A percentile compares a stretch with the other conserved stretches of the same genome.
phyloP scores from a whole-genome alignment of 805 yeast genomes.

The Candida nitratophila region DNA sequence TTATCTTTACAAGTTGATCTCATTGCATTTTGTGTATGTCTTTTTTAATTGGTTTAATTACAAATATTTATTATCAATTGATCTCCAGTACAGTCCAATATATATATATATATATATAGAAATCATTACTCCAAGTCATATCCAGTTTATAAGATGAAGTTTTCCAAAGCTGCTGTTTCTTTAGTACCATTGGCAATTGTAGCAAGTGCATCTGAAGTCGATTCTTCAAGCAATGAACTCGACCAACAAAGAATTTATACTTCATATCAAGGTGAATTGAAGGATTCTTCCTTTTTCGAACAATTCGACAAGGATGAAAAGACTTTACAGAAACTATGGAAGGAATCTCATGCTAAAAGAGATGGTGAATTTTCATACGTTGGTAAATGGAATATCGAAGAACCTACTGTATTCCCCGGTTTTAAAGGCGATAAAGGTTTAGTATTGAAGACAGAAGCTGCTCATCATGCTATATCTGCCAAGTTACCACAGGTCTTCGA shows the following conservation, averaged over 20 bases:
- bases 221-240: conserved; percentile 6
- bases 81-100: too few species aligned
- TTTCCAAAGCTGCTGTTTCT: conserved; percentile 4
- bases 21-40: too few species aligned
- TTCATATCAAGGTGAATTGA: conserved; percentile 31
- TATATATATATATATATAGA: too few species aligned
- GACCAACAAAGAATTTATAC: conserved; percentile 27
- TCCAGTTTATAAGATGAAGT: too few species aligned
- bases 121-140: too few species aligned
- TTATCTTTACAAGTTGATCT: too few species aligned
- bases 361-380: conserved; percentile 50
- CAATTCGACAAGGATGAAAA: conserved; percentile 36
- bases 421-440: conserved; percentile 65
- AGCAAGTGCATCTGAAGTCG: conserved; percentile 11
- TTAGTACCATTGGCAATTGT: conserved; percentile 7
- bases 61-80: too few species aligned
- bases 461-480: conserved; percentile 76
- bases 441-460: conserved; percentile 67
- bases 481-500: conserved; percentile 49
- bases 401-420: conserved; percentile 50
- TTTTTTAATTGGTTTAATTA: too few species aligned
- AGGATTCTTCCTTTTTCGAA: conserved; percentile 51
- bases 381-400: conserved; percentile 76
- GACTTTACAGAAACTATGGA: conserved; percentile 40
- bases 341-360: conserved; percentile 47